phyloP scores from a whole-genome alignment of 106 monocot species.

The Triglochin maritima region DNA sequence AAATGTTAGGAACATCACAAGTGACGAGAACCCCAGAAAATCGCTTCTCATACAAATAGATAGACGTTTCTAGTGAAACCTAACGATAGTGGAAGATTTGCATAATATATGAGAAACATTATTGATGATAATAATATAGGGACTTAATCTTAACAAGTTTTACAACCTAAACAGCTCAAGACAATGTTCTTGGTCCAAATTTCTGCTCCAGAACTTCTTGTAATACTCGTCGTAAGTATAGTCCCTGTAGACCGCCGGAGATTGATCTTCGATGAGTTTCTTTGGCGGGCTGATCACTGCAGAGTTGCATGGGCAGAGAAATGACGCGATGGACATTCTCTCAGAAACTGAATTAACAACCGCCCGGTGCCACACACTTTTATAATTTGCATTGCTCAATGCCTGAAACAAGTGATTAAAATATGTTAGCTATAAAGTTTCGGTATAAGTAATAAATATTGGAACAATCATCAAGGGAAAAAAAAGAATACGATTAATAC shows the following conservation, averaged over 20 bases:
- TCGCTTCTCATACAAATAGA: too few relatives aligned
- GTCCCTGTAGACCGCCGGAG: conserved; percentile 41
- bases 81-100: too few relatives aligned
- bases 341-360: conserved; percentile 56
- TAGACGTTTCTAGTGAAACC: too few relatives aligned
- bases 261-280: conserved; percentile 31
- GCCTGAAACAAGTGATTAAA: conserved; percentile 30
- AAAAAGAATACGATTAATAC: too few relatives aligned
- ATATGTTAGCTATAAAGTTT: background rate
- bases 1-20: too few relatives aligned
- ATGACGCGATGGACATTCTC: conserved; percentile 79
- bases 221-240: conserved; percentile 89
- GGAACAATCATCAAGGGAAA: too few relatives aligned
- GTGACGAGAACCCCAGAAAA: too few relatives aligned
- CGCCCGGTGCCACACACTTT: conserved; percentile 79
- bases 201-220: conserved; percentile 80
- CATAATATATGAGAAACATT: too few relatives aligned
- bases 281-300: conserved; percentile 42
- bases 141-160: background rate
- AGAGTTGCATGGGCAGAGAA: conserved; percentile 63
- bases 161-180: conserved; percentile 59
- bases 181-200: conserved; percentile 88
- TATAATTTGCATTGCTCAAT: conserved; percentile 70
- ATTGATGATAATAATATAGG: background rate
- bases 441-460: too few relatives aligned